phyloP scores from a whole-genome alignment of 2,329 filamentous ascomycete genomes.

The Nemania sp. region DNA sequence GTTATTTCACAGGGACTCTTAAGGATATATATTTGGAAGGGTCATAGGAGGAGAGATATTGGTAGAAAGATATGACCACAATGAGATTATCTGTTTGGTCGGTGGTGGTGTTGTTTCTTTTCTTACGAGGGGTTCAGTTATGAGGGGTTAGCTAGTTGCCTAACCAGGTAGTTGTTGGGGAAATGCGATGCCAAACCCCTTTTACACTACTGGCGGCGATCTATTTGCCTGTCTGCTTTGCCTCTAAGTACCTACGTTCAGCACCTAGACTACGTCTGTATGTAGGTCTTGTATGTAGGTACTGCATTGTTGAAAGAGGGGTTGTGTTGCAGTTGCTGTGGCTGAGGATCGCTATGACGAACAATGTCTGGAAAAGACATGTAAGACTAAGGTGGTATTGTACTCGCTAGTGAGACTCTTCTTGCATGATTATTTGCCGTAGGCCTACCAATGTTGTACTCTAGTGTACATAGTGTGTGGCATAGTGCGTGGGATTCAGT shows the following conservation, averaged over 20 bases:
- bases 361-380: neutral
- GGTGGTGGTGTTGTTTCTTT: neutral
- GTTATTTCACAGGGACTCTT: neutral
- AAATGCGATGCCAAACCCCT: neutral
- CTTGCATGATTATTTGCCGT: slow-evolving; percentile 10
- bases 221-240: neutral
- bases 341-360: neutral
- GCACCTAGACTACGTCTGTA: too few species aligned
- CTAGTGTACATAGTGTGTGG: neutral
- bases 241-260: too few species aligned
- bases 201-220: neutral
- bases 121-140: neutral
- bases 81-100: neutral
- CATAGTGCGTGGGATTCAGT: neutral
- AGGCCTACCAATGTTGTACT: too few species aligned
- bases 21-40: neutral
- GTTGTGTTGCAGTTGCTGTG: slow-evolving; percentile 7
- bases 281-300: too few species aligned
- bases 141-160: neutral
- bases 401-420: neutral
- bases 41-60: neutral
- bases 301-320: neutral
- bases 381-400: slow-evolving; percentile 3
- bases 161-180: neutral
- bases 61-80: too few species aligned